A percentile compares a stretch with the other conserved stretches of the same genome.
phyloP scores from a whole-genome alignment of 331 rosid species.

The Erythrophleum ivorense region DNA sequence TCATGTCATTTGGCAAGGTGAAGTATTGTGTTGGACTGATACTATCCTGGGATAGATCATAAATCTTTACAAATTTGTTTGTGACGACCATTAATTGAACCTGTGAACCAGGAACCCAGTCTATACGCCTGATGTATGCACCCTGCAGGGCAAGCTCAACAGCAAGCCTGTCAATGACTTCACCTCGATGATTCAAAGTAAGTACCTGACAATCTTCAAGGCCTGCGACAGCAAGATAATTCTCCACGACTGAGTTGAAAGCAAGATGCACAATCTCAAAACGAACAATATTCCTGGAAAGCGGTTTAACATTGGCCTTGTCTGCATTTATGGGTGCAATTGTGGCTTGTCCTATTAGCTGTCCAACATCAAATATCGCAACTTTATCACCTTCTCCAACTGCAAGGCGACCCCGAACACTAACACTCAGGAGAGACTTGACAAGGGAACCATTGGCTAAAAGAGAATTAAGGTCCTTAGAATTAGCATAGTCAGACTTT shows the following conservation, averaged over 20 bases:
- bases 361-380: conserved; percentile 89
- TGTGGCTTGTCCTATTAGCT: conserved; percentile 92
- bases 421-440: conserved; percentile 88
- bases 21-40: conserved; percentile 93
- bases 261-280: conserved; percentile 87
- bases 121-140: conserved; percentile 79
- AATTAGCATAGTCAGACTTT: conserved; percentile 89
- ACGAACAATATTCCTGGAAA: conserved; percentile 85
- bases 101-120: conserved; percentile 96
- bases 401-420: conserved; percentile 88
- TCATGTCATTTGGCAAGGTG: conserved; percentile 84
- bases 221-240: conserved; percentile 92
- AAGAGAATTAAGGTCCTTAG: conserved; percentile 91
- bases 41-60: conserved; percentile 87
- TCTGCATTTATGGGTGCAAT: conserved; percentile 90
- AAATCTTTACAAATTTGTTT: conserved; percentile 83
- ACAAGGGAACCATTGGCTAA: conserved; percentile 88
- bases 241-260: conserved; percentile 77
- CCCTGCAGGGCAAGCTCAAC: conserved; percentile 93
- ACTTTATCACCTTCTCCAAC: conserved; percentile 99
- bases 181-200: conserved; percentile 87
- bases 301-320: conserved; percentile 93
- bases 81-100: conserved; percentile 93
- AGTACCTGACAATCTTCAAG: conserved; percentile 95
- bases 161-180: conserved; percentile 94